Conservation (phyloP, 768 basidiomycete species). For the Terana coerulea region DNA sequence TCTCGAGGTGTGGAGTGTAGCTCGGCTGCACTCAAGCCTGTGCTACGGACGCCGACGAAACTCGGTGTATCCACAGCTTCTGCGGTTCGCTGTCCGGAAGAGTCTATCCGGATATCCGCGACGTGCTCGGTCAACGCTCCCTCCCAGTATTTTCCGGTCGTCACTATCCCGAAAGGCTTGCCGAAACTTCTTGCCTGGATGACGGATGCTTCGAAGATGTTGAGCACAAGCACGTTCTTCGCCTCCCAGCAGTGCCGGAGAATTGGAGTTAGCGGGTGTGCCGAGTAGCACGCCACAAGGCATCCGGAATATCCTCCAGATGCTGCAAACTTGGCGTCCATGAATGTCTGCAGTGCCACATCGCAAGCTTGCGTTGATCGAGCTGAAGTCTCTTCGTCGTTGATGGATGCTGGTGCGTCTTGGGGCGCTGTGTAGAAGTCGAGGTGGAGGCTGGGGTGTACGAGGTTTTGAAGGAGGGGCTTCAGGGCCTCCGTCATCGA, state of each 20-base stretch:
- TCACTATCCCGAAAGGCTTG: conserved; percentile 32
- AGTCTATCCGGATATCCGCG: conserved; percentile 12
- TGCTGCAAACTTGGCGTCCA: conserved; percentile 7
- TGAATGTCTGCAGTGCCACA: not conserved
- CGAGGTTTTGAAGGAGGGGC: conserved; percentile 17
- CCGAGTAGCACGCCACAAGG: conserved; percentile 30
- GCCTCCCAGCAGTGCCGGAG: conserved; percentile 12
- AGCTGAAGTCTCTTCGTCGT: conserved; percentile 18
- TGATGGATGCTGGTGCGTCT: conserved; percentile 18
- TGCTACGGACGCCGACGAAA: conserved; percentile 31
- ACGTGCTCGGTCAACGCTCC: conserved; percentile 24
- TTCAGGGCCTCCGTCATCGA: conserved; percentile 28
- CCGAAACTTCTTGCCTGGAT: conserved; percentile 24
- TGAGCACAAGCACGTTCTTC: conserved; percentile 23
- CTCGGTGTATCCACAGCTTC: not conserved
- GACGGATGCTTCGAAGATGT: conserved; percentile 35
- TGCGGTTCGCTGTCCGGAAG: not conserved
- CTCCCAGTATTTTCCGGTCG: conserved; percentile 35
- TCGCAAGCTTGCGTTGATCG: conserved; percentile 15
- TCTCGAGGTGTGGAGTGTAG: conserved; percentile 25
- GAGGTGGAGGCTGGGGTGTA: conserved; percentile 6
- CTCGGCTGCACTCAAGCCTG: conserved; percentile 31
- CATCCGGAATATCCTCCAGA: conserved; percentile 15
- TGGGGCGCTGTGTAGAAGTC: conserved; percentile 19
- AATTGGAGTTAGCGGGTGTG: conserved; percentile 29